Conservation (phyloP, 805 yeast genomes). For the Candida gorgasii region DNA sequence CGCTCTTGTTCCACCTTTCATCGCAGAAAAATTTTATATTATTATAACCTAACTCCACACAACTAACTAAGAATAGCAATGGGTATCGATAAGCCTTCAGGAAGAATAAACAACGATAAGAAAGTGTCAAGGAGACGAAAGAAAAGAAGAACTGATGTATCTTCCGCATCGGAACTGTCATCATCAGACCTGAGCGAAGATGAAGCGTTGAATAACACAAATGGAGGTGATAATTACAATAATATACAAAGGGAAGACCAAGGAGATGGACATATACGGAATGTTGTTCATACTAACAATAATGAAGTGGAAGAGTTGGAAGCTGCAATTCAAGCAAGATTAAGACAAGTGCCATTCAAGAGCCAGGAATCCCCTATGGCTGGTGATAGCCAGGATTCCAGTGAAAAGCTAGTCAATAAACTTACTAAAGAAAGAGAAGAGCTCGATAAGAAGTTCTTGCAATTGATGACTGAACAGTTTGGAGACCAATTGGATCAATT, state of each 20-base stretch:
- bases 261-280: slow-evolving; percentile 25
- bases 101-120: not conserved
- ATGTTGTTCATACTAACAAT: not conserved
- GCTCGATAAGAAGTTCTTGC: slow-evolving; percentile 52
- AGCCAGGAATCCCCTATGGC: not conserved
- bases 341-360: slow-evolving; percentile 14
- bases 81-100: not conserved
- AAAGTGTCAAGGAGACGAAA: slow-evolving; percentile 52
- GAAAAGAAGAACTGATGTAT: slow-evolving; percentile 83
- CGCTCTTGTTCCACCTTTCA: too few relatives aligned
- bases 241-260: slow-evolving; percentile 19
- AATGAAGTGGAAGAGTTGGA: slow-evolving; percentile 13
- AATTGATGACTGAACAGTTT: slow-evolving; percentile 56
- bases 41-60: not conserved
- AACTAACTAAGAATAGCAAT: not conserved
- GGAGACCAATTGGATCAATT: slow-evolving; percentile 61
- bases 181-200: slow-evolving; percentile 22
- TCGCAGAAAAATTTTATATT: slow-evolving; percentile 1
- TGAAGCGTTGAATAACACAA: not conserved
- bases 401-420: slow-evolving; percentile 7
- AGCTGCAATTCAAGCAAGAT: slow-evolving; percentile 15
- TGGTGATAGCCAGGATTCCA: not conserved
- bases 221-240: slow-evolving; percentile 14
- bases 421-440: slow-evolving; percentile 29
- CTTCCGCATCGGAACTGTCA: slow-evolving; percentile 51